Evolutionary conservation across 148 eudicot species (phyloP), one percentile per base, ranked within the genome.

Genomic region (Drosera capensis): DNA sequence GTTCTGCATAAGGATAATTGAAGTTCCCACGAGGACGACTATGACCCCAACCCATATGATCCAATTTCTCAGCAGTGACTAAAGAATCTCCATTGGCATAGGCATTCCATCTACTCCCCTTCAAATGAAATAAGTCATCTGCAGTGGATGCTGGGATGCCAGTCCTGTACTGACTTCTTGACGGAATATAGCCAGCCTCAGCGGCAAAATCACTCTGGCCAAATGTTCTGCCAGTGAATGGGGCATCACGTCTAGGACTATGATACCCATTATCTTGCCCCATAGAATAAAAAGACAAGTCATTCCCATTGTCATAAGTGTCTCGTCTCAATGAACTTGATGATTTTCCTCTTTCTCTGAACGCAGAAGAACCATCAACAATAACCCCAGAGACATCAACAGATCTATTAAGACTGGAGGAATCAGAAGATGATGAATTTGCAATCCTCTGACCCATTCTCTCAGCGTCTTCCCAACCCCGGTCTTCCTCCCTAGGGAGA

Each of bases 401-500:
- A 52, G 68, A 62, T 59, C 79, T 72, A 52, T 58, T 58, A 49
- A 56, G 26, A 62, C 64, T 49, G 23, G 79, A 63, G 45, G 75
- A 75, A 58, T 83, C 79, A 40, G 74, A 68, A 40, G 83, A 75
- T 23, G 75, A 69, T 7, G 93, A 65, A 25, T 78, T 72, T 26
- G 77, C 69, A 46, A 90, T 68, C 51, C 90, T 80, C 49, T 84
- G 87, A 60, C 78, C 85, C 79, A 74, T 80, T 69, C 88, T 71
- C 69, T 90, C 88, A 55, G 79, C 70, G 60, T 84, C 95, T 80
- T 84, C 99, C 95, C 95, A 85, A 44, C 73, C 73, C 50, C 71
- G 36, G 39, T 78, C 94, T 13, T 58, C 55, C 12, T 63, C 57
- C 64, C 51, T 59, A n/a, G 75, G 69, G 12, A 60, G 28, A 62